Evolutionary conservation across 176 grass and related monocot species (phyloP), one percentile per base, ranked within the genome.

Genomic region (Lolium perenne): DNA sequence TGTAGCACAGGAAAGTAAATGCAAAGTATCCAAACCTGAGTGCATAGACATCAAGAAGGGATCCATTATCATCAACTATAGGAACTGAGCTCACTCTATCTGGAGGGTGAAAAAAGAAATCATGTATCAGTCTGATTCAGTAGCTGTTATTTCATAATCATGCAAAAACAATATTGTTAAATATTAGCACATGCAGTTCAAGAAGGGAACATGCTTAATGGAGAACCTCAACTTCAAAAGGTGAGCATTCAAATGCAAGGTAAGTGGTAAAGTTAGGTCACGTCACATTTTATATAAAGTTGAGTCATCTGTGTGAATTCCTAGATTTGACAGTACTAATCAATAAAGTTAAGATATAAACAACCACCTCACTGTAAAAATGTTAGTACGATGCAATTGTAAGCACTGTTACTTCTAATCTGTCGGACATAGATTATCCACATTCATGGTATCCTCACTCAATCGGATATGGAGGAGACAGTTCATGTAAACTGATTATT

Each of bases 11-110:
- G 5, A 70, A 90, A 78, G 73, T 22, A 85, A 38, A 89, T 61
- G 14, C 68, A 38, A 7, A 79, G 67, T 40, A 87, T 54, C 10
- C 53, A 87, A 81, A 93, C 91, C 91, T 90, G 81, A 87, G 91
- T 81, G 88, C 80, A 23, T 85, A 93, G 76, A 93, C 91, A 78
- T 93, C 88, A 6, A 80, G 77, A 46, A 93, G 82, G 57, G 71
- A 90, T 49, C 91, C 91, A 85, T 85, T 87, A 41, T 87, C 85
- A 72, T 90, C 91, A 74, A 90, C 91, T 77, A 93, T 87, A 72
- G 91, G 91, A 78, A 93, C 87, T 63, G 91, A 90, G 85, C 88
- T 93, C 82, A 90, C 20, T 87, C 88, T 84, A 82, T 80, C 91
- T 93, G 85, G 71, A 82, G 47, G 40, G 46, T 51, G 16, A 82